A percentile compares a stretch with the other conserved stretches of the same genome.
These are phyloP conservation scores for Pyricularia pennisetigena DNA, from an alignment of 2,329 filamentous ascomycete species.

Conservation along the genomic window DNA sequence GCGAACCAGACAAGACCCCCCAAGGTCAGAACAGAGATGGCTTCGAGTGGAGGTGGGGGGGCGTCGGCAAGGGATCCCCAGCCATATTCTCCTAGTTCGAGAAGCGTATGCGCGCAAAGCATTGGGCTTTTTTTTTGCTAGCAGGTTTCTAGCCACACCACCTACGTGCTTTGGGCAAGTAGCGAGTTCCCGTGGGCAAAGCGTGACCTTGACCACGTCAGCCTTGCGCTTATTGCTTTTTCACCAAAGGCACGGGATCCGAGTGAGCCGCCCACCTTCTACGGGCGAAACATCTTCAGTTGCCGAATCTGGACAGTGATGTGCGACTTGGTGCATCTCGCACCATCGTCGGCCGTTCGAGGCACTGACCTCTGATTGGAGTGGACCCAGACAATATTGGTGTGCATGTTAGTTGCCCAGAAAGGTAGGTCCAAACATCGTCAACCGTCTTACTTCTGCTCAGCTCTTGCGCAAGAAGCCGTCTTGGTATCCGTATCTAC, in stretches of 20 bases:
- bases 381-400: neutral
- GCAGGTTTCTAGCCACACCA: neutral
- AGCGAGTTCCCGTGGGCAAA: too few species aligned
- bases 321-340: neutral
- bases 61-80: neutral
- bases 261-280: neutral
- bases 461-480: neutral
- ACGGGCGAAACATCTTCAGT: neutral
- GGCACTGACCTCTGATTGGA: neutral
- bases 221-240: neutral
- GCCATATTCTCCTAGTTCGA: neutral
- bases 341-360: neutral
- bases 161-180: too few species aligned
- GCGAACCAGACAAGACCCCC: neutral
- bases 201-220: constrained; percentile 1
- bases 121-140: neutral
- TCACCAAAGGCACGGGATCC: neutral
- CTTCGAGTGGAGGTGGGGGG: neutral
- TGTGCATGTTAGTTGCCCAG: neutral
- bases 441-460: neutral
- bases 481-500: too few species aligned
- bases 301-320: neutral
- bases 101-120: neutral
- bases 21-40: neutral
- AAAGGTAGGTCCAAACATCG: neutral